Evolutionary conservation across 148 eudicot genomes (phyloP).

Genomic region (Vaccinium corymbosum): DNA sequence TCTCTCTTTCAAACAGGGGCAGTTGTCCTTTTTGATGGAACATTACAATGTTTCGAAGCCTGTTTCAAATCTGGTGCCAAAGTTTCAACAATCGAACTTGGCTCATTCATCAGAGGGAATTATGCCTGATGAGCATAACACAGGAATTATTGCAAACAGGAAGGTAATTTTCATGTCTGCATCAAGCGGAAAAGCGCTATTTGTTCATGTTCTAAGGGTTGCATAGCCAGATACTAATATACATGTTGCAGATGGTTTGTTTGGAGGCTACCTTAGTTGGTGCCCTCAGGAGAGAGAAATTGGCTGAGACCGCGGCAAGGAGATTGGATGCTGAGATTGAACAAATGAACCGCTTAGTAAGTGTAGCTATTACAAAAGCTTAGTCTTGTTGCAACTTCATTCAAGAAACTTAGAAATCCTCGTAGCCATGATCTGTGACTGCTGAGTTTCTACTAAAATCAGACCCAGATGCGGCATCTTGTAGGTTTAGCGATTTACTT

Average conservation of each 20-base stretch:
- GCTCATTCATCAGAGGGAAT: conserved; percentile 22
- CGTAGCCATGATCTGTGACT: conserved; percentile 10
- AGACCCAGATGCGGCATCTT: not conserved
- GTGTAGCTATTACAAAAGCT: conserved; percentile 1
- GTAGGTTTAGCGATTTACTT: not conserved
- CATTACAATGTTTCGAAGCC: conserved; percentile 24
- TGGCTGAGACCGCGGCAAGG: conserved; percentile 38
- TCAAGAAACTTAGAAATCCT: not conserved
- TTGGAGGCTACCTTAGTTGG: conserved; percentile 37
- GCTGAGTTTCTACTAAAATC: not conserved
- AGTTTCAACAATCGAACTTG: conserved; percentile 19
- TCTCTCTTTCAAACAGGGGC: conserved; percentile 39
- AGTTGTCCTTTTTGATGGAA: conserved; percentile 48
- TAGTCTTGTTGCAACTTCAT: not conserved
- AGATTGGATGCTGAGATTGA: conserved; percentile 43
- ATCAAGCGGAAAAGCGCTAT: not conserved
- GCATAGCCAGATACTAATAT: not conserved
- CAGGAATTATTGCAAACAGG: conserved; percentile 14
- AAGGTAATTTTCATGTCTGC: conserved; percentile 30
- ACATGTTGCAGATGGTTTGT: conserved; percentile 28
- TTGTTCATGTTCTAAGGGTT: not conserved
- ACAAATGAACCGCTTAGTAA: conserved; percentile 38
- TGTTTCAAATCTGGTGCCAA: conserved; percentile 17
- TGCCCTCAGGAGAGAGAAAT: conserved; percentile 46
- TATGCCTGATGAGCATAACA: conserved; percentile 16